These are phyloP conservation scores for Rheum nobile DNA, from an alignment of 148 eudicot species.

Conservation along the genomic window DNA sequence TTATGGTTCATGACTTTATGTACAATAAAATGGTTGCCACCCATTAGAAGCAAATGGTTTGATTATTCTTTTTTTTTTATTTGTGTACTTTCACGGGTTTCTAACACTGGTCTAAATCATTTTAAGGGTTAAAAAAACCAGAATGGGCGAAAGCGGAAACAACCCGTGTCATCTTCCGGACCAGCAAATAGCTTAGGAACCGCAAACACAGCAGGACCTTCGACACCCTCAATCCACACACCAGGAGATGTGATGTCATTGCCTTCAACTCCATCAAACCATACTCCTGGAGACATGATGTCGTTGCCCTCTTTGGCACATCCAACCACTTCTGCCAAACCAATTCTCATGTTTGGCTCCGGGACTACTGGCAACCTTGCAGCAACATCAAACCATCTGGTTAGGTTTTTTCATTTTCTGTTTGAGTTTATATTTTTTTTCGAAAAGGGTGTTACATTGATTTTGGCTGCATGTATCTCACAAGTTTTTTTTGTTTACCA, in stretches of 20 bases:
- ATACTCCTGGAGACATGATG: slow-evolving; percentile 11
- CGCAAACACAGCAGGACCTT: slow-evolving; percentile 91
- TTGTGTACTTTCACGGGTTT: slow-evolving; percentile 11
- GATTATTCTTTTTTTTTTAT: not conserved
- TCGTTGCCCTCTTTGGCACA: slow-evolving; percentile 69
- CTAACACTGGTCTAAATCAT: slow-evolving; percentile 20
- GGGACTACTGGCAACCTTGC: slow-evolving; percentile 53
- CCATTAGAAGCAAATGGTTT: not conserved
- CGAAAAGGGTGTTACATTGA: not conserved
- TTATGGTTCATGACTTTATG: too few relatives aligned
- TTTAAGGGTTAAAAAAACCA: slow-evolving; percentile 62
- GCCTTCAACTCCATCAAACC: slow-evolving; percentile 28
- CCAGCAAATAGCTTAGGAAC: slow-evolving; percentile 98
- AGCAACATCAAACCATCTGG: slow-evolving; percentile 75
- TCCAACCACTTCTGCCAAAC: slow-evolving; percentile 46
- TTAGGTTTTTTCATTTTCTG: slow-evolving; percentile 14
- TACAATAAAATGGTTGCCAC: too few relatives aligned
- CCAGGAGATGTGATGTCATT: slow-evolving; percentile 87
- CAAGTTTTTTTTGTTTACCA: not conserved
- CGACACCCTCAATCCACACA: slow-evolving; percentile 93
- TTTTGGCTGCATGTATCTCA: not conserved
- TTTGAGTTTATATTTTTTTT: not conserved
- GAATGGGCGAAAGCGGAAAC: slow-evolving; percentile 89
- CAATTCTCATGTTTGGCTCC: slow-evolving; percentile 59
- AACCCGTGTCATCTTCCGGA: slow-evolving; percentile 84